phyloP scores from a whole-genome alignment of 2,329 filamentous ascomycete species.

The Botrytis deweyae region DNA sequence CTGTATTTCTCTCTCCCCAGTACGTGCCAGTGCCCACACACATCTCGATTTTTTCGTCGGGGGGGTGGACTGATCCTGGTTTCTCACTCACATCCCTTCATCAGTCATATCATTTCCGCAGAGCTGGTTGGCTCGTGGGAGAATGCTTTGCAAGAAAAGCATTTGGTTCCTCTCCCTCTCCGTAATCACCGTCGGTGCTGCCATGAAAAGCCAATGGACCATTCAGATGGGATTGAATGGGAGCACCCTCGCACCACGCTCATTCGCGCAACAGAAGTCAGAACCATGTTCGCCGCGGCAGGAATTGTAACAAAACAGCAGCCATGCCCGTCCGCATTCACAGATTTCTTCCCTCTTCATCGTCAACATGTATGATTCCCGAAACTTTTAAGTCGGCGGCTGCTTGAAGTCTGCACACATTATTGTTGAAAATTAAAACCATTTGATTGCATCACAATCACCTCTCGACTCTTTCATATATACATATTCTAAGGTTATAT shows the following conservation, averaged over 20 bases:
- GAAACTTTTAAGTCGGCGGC: constrained; percentile 34
- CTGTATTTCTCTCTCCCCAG: not conserved
- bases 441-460: constrained; percentile 2
- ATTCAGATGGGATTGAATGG: constrained; percentile 6
- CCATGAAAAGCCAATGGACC: not conserved
- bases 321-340: constrained; percentile 26
- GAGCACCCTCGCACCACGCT: too few species aligned
- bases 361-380: constrained; percentile 37
- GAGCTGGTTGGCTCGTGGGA: not conserved
- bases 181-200: not conserved
- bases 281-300: not conserved
- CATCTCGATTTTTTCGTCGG: not conserved
- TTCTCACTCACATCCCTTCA: not conserved
- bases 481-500: not conserved
- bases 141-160: not conserved
- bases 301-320: constrained; percentile 22
- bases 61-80: not conserved
- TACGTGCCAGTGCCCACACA: not conserved
- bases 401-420: constrained; percentile 37
- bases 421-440: constrained; percentile 18
- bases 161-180: not conserved
- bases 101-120: not conserved
- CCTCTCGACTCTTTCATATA: not conserved
- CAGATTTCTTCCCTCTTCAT: constrained; percentile 26
- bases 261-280: constrained; percentile 5